Percentiles rank a stretch among this genome's conserved stretches.
Conservation (phyloP, 116 monocot genomes). For the Trichopus zeylanicus region DNA sequence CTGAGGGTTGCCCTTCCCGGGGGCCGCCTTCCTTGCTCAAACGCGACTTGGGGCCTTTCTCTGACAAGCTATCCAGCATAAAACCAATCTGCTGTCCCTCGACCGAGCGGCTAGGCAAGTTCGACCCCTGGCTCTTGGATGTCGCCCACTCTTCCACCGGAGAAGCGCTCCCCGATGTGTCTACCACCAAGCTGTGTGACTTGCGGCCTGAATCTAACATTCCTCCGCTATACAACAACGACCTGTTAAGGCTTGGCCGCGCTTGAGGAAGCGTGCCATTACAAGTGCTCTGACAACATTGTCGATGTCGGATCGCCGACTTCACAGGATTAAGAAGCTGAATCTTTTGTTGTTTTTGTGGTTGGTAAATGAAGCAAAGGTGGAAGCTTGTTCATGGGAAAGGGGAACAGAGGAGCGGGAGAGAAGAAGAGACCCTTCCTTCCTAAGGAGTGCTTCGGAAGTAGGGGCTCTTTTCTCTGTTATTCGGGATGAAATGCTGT, state of each 20-base stretch:
- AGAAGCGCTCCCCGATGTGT: neutral
- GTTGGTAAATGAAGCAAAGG: too few relatives aligned
- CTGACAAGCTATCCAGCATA: conserved; percentile 2
- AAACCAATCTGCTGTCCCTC: neutral
- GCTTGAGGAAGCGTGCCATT: conserved; percentile 13
- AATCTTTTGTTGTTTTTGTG: too few relatives aligned
- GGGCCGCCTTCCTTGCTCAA: neutral
- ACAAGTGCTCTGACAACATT: too few relatives aligned
- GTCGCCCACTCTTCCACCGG: neutral
- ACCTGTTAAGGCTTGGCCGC: conserved; percentile 25
- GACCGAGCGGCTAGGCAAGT: neutral
- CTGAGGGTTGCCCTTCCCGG: conserved; percentile 11
- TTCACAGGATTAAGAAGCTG: too few relatives aligned
- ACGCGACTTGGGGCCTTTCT: neutral
- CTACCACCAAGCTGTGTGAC: neutral
- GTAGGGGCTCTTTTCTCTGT: too few relatives aligned
- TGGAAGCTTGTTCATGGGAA: neutral
- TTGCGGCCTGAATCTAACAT: neutral
- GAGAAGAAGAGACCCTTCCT: neutral
- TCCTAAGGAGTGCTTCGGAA: neutral
- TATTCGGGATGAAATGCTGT: too few relatives aligned
- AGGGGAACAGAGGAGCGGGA: neutral
- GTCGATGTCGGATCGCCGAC: too few relatives aligned
- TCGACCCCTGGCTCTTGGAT: neutral
- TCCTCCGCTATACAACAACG: neutral